Evolutionary conservation across 2,329 filamentous ascomycete species (phyloP).

Genomic region (Cylindrodendrum hubeiense): DNA sequence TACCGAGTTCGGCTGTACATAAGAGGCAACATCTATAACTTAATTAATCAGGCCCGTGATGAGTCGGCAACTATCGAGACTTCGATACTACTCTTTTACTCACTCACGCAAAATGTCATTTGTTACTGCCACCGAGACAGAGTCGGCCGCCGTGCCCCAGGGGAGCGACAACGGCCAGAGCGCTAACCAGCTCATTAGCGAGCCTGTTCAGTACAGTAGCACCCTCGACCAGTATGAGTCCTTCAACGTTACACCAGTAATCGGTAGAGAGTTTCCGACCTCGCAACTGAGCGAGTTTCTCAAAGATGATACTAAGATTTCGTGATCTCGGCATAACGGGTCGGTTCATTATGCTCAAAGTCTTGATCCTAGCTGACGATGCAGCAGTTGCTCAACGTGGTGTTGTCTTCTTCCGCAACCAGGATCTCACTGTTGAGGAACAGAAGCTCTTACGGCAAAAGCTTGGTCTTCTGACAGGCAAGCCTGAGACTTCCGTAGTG

Average conservation of each 20-base stretch:
- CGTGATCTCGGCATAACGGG: constrained; percentile 76
- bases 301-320: too few species aligned
- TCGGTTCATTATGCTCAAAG: constrained; percentile 47
- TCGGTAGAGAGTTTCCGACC: constrained; percentile 70
- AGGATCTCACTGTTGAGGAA: constrained; percentile 70
- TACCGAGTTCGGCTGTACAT: too few species aligned
- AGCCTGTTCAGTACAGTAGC: too few species aligned
- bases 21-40: too few species aligned
- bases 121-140: too few species aligned
- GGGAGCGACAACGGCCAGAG: too few species aligned
- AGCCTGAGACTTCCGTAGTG: constrained; percentile 67
- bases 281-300: constrained; percentile 70
- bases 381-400: constrained; percentile 73
- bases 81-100: too few species aligned
- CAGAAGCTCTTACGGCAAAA: constrained; percentile 75
- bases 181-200: too few species aligned
- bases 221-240: constrained; percentile 63
- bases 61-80: too few species aligned
- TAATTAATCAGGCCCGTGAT: too few species aligned
- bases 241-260: constrained; percentile 71
- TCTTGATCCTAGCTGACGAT: not conserved
- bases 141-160: too few species aligned
- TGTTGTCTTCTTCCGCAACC: constrained; percentile 77
- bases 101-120: too few species aligned
- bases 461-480: constrained; percentile 69